Base-by-base conservation (phyloP, 2,329 filamentous ascomycete species). In the Fusarium marasasianum region DNA sequence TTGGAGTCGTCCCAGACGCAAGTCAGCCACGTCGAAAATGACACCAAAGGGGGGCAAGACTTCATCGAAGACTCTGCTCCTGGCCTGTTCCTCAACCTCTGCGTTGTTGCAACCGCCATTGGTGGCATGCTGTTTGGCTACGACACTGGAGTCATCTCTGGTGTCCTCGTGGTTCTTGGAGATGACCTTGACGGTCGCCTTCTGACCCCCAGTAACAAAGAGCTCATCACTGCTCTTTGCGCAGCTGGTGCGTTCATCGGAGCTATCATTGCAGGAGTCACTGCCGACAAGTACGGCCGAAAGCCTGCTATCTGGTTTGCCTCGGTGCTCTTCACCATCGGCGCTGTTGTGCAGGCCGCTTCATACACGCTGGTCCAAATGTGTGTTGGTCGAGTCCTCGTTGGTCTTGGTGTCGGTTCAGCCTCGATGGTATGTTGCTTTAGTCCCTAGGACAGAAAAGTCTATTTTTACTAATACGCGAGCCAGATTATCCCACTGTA, bases 151-250 rank as follows among this genome's bases (percentile, higher is more conserved):
- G 82, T 84, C 47, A 82, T 84, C 17, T 81, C 79, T 12, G 73
- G 81, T 14, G 80, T 80, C 8, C 66, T 82, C 37, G 66, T 80
- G 22, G 74, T 74, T 38, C 71, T 77, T 40, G 38, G 64, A 18
- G 31, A 71, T 20, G 74, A 76, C 56, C 82, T 88, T n/a, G 82
- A 82, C 18, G 79, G 82, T 22, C 76, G 79, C 2, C 76, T 86
- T 5, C 78, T 70, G 29, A 81, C 82, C 5, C 81, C 79, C 7
- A 24, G 55, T 12, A 85, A 88, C 64, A 83, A 86, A 69, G 86
- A 88, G 71, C 79, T 88, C 24, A 84, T 88, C 50, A 88, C 87
- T 1, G 87, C 86, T 0, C 82, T 88, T 22, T 86, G 83, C 26
- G 86, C 84, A 15, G 86, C 83, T 13, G 76, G 76, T 43, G 76